Conservation (phyloP, 2,329 filamentous ascomycete genomes). For the Purpureocillium takamizusanense region DNA sequence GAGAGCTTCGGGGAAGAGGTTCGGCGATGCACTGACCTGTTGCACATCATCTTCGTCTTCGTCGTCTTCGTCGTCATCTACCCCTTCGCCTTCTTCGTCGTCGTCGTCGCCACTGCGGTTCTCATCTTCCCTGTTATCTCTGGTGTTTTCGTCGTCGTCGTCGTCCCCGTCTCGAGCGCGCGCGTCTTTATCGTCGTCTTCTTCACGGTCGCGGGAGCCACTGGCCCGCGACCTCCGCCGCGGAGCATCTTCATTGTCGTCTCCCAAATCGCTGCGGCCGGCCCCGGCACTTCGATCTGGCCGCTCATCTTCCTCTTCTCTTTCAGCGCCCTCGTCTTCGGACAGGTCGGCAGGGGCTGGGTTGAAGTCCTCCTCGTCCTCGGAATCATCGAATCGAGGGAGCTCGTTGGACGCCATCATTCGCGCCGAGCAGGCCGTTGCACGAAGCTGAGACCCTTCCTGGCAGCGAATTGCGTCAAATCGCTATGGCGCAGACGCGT, state of each 20-base stretch:
- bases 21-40: constrained; percentile 32
- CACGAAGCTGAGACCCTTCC: background rate
- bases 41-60: constrained; percentile 62
- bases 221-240: constrained; percentile 5
- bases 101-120: constrained; percentile 21
- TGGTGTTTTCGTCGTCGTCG: constrained; percentile 23
- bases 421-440: constrained; percentile 5
- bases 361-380: constrained; percentile 86
- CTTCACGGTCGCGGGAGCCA: constrained; percentile 16
- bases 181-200: constrained; percentile 34
- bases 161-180: constrained; percentile 10
- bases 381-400: constrained; percentile 50
- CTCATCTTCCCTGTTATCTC: constrained; percentile 24
- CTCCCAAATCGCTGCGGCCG: constrained; percentile 14
- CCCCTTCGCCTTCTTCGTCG: constrained; percentile 32
- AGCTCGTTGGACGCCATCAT: constrained; percentile 39
- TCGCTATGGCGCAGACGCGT: background rate
- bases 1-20: too few relatives aligned
- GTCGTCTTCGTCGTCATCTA: constrained; percentile 52
- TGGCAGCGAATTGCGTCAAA: background rate
- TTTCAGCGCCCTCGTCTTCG: constrained; percentile 43
- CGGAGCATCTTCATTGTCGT: constrained; percentile 26
- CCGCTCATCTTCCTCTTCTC: constrained; percentile 25
- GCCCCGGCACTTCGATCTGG: constrained; percentile 28
- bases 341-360: constrained; percentile 66